Conservation (phyloP, 73 alveolate species). For the Tetrahymena thermophila region DNA sequence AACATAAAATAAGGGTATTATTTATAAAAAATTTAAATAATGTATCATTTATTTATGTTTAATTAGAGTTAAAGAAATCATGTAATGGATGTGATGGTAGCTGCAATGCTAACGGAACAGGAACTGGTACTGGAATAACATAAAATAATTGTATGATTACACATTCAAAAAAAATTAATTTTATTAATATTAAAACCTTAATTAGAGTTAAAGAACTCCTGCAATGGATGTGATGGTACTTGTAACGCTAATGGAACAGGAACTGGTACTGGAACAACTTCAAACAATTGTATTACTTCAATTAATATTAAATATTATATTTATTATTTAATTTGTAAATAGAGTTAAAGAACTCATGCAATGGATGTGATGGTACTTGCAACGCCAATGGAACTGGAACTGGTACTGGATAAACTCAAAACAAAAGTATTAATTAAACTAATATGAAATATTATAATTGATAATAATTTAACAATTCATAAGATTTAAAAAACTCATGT, state of each 20-base stretch:
- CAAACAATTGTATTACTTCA: not conserved
- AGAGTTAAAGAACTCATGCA: not conserved
- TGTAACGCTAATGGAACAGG: not conserved
- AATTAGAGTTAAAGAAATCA: not conserved
- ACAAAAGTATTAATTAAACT: not conserved
- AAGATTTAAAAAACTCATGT: not conserved
- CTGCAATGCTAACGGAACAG: not conserved
- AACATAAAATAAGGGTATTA: no score
- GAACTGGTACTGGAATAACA: no score
- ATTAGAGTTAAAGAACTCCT: not conserved
- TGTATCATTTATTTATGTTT: no score
- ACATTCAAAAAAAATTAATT: no score
- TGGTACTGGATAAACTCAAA: not conserved
- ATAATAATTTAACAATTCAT: no score
- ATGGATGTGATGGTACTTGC: not conserved
- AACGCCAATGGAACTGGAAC: not conserved
- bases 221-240: not conserved
- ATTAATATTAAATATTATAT: no score
- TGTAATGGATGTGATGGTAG: not conserved
- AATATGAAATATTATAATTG: no score
- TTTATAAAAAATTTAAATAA: no score
- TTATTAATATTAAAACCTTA: no score
- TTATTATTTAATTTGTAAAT: no score
- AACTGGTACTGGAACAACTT: not conserved
- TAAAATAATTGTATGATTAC: no score